phyloP scores from a whole-genome alignment of 495 filamentous ascomycete genomes.

The Hyphodiscus hymeniophilus region DNA sequence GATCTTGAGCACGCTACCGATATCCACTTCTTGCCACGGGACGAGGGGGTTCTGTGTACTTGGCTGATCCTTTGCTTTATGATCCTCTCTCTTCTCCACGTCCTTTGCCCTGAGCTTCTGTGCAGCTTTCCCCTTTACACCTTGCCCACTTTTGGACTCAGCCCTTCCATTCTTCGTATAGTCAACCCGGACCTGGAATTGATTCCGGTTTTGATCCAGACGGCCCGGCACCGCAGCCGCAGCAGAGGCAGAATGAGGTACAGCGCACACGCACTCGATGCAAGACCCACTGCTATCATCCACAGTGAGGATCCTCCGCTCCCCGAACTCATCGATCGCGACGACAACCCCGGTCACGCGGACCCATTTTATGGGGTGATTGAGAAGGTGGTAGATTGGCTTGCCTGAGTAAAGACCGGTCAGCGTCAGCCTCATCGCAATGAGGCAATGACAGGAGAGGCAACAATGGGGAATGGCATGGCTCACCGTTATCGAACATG shows the following conservation, averaged over 20 bases:
- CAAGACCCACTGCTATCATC: slow-evolving; percentile 82
- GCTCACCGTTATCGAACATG: slow-evolving; percentile 57
- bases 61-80: background rate
- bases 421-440: background rate
- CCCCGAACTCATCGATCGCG: slow-evolving; percentile 57
- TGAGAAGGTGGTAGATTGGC: slow-evolving; percentile 71
- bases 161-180: background rate
- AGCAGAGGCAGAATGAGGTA: background rate
- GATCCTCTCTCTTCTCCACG: background rate
- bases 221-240: background rate
- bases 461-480: background rate
- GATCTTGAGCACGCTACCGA: slow-evolving; percentile 64
- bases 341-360: slow-evolving; percentile 71
- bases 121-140: background rate
- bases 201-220: background rate
- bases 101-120: background rate
- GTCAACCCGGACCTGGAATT: too few species aligned
- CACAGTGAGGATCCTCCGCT: slow-evolving; percentile 55
- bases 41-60: slow-evolving; percentile 7
- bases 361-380: slow-evolving; percentile 87
- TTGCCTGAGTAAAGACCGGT: slow-evolving; percentile 29
- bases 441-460: background rate
- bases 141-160: background rate
- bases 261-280: slow-evolving; percentile 44
- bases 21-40: slow-evolving; percentile 36